Evolutionary conservation across 495 filamentous ascomycete species (phyloP), one percentile per base, ranked within the genome.

Genomic region (Hyphodiscus hymeniophilus): DNA sequence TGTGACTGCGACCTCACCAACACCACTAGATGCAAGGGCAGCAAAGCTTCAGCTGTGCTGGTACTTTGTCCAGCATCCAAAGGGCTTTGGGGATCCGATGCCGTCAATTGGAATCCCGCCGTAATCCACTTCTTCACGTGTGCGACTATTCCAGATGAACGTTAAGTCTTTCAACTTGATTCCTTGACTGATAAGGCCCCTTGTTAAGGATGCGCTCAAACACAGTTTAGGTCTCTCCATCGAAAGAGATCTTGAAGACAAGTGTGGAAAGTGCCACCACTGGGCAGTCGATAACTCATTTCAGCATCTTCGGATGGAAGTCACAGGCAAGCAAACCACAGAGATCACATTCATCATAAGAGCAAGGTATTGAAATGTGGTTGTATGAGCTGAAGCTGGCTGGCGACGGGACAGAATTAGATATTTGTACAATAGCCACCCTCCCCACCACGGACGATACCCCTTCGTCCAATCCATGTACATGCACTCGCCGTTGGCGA

Each of bases 61-160:
- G 47, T 52, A 45, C 66, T 69, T 45, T 68, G 60, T 35, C 75
- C 75, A n/a, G 69, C 53, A 38, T 7, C 10, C 26, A 28, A 48
- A 40, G 39, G 45, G 22, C 15, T 18, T 40, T 48, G 35, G n/a
- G 17, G 39, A 41, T 39, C 47, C 47, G 17, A 43, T 38, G 15
- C 48, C 39, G 23, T 50, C 48, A 31, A 50, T 50, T 18, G 41
- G 31, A 15, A 38, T 20, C 40, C 32, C 4, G 39, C 41, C 8
- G 73, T 68, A 35, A 82, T 57, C 79, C 82, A 86, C 55, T 79
- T 75, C 64, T 75, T 76, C 59, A 86, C 83, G 57, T 82, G 67
- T 35, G 49, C 62, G 35, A 80, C 72, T 73, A 87, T 80, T 43
- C 79, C 81, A 22, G 54, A 68, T 24, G 74, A 76, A 15, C n/a